Evolutionary conservation across 352 stramenopile genomes (phyloP).

Genomic region (Phytophthora pistaciae): DNA sequence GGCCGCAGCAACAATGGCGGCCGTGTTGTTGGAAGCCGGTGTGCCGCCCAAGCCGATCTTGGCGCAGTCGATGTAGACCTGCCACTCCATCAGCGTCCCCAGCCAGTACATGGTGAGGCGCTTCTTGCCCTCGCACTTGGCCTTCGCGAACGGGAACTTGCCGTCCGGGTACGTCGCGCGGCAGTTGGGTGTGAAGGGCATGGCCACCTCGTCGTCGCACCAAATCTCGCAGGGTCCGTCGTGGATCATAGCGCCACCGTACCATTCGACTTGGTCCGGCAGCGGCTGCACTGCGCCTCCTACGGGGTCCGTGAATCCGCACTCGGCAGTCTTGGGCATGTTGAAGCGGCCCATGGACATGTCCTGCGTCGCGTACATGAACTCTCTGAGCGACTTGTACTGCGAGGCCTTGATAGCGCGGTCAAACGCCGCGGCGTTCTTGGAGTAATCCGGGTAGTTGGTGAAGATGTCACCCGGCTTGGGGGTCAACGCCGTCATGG

Average conservation of each 20-base stretch:
- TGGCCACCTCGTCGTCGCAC: constrained; percentile 52
- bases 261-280: constrained; percentile 42
- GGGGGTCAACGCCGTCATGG: constrained; percentile 18
- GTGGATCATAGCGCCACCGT: constrained; percentile 44
- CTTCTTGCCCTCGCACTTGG: constrained; percentile 40
- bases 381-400: constrained; percentile 27
- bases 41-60: constrained; percentile 29
- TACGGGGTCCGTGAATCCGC: constrained; percentile 39
- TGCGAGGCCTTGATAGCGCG: constrained; percentile 20
- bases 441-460: constrained; percentile 17
- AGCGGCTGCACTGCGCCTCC: constrained; percentile 28
- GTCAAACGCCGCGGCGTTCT: constrained; percentile 23
- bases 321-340: constrained; percentile 37
- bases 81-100: constrained; percentile 33
- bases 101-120: constrained; percentile 52
- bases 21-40: not conserved
- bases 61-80: constrained; percentile 31
- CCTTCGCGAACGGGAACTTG: constrained; percentile 42
- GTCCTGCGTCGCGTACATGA: constrained; percentile 24
- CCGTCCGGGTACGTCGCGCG: constrained; percentile 32
- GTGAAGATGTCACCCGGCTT: constrained; percentile 18
- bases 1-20: not conserved
- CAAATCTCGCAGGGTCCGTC: constrained; percentile 54
- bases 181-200: constrained; percentile 50
- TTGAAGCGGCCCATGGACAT: constrained; percentile 23